Conservation (phyloP, 192 early-diverging fungal species). For the Mortierella antarctica region DNA sequence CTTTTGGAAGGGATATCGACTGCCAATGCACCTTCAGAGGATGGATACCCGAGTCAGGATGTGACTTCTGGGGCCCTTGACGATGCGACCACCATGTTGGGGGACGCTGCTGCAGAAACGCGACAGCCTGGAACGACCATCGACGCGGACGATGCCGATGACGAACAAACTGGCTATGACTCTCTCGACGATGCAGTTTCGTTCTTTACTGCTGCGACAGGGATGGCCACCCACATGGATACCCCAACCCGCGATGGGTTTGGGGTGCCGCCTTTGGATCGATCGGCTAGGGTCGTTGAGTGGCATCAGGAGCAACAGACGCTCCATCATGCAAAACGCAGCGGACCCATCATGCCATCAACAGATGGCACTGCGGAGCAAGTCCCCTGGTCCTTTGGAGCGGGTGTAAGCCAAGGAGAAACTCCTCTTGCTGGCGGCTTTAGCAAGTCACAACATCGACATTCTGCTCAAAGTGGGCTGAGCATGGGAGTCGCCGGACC, state of each 20-base stretch:
- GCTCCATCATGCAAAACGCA: constrained; percentile 37
- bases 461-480: constrained; percentile 35
- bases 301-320: constrained; percentile 53
- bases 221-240: constrained; percentile 24
- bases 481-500: constrained; percentile 17
- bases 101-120: constrained; percentile 4
- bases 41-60: constrained; percentile 10
- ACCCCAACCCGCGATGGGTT: constrained; percentile 42
- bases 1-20: constrained; percentile 24
- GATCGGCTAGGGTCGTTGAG: constrained; percentile 40
- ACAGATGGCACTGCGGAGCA: constrained; percentile 16
- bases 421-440: neutral
- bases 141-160: constrained; percentile 45
- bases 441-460: constrained; percentile 13
- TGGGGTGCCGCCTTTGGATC: constrained; percentile 30
- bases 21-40: constrained; percentile 23
- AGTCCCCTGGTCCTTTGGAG: constrained; percentile 32
- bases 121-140: neutral
- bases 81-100: neutral
- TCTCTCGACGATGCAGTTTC: constrained; percentile 49
- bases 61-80: neutral
- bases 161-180: constrained; percentile 51
- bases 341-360: neutral
- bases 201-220: constrained; percentile 48
- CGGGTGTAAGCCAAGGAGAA: constrained; percentile 22